These are phyloP conservation scores for Beauveria pseudobassiana DNA, from an alignment of 2,329 filamentous ascomycete species.

Conservation along the genomic window DNA sequence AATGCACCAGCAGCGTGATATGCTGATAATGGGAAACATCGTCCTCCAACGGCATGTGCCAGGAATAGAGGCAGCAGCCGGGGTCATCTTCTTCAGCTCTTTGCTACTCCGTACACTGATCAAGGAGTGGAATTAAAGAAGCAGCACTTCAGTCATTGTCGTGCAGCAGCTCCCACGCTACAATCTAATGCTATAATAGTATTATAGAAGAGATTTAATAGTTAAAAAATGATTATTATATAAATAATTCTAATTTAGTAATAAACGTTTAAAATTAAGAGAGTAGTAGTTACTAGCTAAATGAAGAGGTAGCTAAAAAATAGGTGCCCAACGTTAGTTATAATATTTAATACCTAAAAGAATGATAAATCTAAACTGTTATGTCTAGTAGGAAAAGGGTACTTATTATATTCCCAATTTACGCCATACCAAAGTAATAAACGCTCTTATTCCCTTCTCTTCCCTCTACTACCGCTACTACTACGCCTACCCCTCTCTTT, in stretches of 20 bases:
- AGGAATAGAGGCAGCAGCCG: neutral
- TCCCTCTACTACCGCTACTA: neutral
- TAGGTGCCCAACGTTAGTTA: neutral
- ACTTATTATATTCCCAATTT: conserved; percentile 3
- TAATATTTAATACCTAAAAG: neutral
- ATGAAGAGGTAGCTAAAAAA: too few species aligned
- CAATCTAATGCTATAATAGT: neutral
- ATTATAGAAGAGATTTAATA: too few species aligned
- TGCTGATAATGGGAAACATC: neutral
- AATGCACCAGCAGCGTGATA: neutral
- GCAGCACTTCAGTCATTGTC: neutral
- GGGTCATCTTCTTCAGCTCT: neutral
- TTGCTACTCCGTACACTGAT: neutral
- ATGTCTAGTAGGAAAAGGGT: conserved; percentile 1
- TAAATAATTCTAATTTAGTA: too few species aligned
- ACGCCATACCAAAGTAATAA: conserved; percentile 5
- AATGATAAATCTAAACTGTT: neutral
- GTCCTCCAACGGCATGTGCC: neutral
- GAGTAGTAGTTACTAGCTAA: too few species aligned
- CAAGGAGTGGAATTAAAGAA: neutral
- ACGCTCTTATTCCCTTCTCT: neutral
- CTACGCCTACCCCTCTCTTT: neutral
- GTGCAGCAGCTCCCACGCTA: conserved; percentile 1
- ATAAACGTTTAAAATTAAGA: too few species aligned
- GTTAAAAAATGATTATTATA: too few species aligned